Percentiles rank a stretch among this genome's conserved stretches.
Conservation (phyloP, 352 stramenopile genomes). For the Globisporangium acanthophoron region DNA sequence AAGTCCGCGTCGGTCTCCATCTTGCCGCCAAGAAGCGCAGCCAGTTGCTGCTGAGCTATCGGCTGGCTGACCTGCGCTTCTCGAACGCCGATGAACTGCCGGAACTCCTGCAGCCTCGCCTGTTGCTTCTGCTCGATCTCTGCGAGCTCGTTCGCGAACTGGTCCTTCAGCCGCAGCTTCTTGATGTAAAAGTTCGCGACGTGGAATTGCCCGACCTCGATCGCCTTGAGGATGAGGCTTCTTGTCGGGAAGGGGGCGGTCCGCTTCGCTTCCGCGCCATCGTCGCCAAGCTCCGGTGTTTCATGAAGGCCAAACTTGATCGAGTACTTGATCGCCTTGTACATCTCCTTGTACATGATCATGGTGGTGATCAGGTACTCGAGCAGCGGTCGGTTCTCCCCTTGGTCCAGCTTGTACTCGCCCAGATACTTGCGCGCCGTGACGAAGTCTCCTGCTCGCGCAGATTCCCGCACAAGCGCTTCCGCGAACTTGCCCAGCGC, state of each 20-base stretch:
- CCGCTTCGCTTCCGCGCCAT: conserved; percentile 15
- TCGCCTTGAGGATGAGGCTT: conserved; percentile 45
- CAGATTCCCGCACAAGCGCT: conserved; percentile 50
- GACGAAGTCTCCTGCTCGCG: conserved; percentile 67
- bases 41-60: conserved; percentile 29
- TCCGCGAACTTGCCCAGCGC: conserved; percentile 36
- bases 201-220: conserved; percentile 62
- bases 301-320: conserved; percentile 68
- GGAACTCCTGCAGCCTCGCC: conserved; percentile 48
- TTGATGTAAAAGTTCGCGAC: conserved; percentile 81
- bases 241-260: conserved; percentile 34
- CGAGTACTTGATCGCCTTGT: conserved; percentile 88
- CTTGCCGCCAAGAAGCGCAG: conserved; percentile 33
- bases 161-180: conserved; percentile 59
- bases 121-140: conserved; percentile 56
- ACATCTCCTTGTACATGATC: conserved; percentile 66
- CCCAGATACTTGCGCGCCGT: conserved; percentile 53
- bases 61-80: conserved; percentile 43
- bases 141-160: conserved; percentile 50
- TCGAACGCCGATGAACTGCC: conserved; percentile 43
- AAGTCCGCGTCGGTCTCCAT: conserved; percentile 32
- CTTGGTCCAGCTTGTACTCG: conserved; percentile 74
- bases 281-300: conserved; percentile 14
- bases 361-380: conserved; percentile 59
- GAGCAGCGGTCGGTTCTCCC: conserved; percentile 34